Base-by-base conservation (phyloP, 2,329 filamentous ascomycete species). In the Coniochaeta prunicola region DNA sequence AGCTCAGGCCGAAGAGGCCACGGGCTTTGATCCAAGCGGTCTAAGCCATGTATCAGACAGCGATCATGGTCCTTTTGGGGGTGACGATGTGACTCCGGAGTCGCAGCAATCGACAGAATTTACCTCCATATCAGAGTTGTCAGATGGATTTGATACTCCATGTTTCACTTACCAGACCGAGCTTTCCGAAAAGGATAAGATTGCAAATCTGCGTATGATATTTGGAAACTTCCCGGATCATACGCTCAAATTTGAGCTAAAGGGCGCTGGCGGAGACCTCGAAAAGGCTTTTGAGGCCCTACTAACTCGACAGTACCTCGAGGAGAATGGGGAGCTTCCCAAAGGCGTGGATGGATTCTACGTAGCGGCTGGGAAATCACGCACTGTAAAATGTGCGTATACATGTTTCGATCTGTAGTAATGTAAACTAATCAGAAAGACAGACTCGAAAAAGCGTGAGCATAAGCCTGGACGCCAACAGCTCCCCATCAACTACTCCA, bases 341-440 rank as follows among this genome's bases (percentile, higher is more conserved):
- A 93, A 89, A 68, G 90, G 92, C 0, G 78, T 97, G n/a, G 91
- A 97, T 59, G 91, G 84, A 0, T 96, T 96, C 68, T 85, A 84
- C 24, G 79, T 84, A 40, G 80, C 80, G 0, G 80, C 84, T 17
- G 73, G 78, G 17, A 70, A 74, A 0, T 70, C 70, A 1, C 67
- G 57, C 21, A 61, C 62, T 7, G 67, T 62, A 30, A 78, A 76
- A 73, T 68, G 40, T 68, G 68, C 60, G 65, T 48, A 40, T 53
- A 26, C 2, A 31, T 3, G 17, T 21, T 26, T 9, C 42, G 4
- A 48, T 26, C n/a, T n/a, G n/a, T n/a, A n/a, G n/a, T n/a, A n/a
- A n/a, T n/a, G n/a, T n/a, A n/a, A n/a, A n/a, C 45, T 50, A 50
- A 50, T 9, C 12, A 13, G 24, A 7, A 6, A 7, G 10, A 8